These are phyloP conservation scores for Bryoglossum gracile DNA, from an alignment of 495 filamentous ascomycete genomes.

Conservation along the genomic window DNA sequence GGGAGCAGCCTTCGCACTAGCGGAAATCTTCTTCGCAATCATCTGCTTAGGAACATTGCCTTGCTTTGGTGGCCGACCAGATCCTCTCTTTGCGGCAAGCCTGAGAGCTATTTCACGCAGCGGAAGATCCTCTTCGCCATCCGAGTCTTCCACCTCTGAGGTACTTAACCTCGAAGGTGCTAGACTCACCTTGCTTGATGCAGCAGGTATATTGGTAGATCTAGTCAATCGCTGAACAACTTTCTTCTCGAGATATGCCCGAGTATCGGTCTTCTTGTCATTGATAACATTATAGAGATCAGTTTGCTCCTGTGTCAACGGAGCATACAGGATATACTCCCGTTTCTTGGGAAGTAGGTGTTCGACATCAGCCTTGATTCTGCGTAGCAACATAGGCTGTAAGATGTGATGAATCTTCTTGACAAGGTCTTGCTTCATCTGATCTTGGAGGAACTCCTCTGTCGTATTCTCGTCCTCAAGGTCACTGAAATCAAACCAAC, in stretches of 20 bases:
- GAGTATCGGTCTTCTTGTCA: constrained; percentile 61
- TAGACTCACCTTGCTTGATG: constrained; percentile 22
- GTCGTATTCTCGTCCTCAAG: constrained; percentile 67
- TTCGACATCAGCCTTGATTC: constrained; percentile 91
- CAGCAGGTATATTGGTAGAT: constrained; percentile 30
- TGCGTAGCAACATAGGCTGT: constrained; percentile 81
- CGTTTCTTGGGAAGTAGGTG: constrained; percentile 86
- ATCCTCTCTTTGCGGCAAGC: constrained; percentile 6
- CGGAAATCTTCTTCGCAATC: constrained; percentile 23
- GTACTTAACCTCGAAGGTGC: constrained; percentile 6
- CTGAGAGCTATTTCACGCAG: constrained; percentile 9
- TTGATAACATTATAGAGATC: constrained; percentile 84
- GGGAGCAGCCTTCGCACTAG: constrained; percentile 21
- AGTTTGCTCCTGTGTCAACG: constrained; percentile 77
- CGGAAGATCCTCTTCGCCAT: constrained; percentile 21
- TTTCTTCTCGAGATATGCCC: constrained; percentile 77
- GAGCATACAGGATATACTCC: constrained; percentile 91
- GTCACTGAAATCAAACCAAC: constrained; percentile 93
- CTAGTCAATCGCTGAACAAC: constrained; percentile 60
- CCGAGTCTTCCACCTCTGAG: constrained; percentile 13
- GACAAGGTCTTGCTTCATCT: constrained; percentile 75
- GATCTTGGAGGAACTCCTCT: constrained; percentile 63
- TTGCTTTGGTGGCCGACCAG: constrained; percentile 1
- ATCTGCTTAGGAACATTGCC: constrained; percentile 24
- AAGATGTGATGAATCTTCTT: constrained; percentile 86